Evolutionary conservation across 768 basidiomycete species (phyloP), one percentile per base, ranked within the genome.

Genomic region (Collybia sordida): DNA sequence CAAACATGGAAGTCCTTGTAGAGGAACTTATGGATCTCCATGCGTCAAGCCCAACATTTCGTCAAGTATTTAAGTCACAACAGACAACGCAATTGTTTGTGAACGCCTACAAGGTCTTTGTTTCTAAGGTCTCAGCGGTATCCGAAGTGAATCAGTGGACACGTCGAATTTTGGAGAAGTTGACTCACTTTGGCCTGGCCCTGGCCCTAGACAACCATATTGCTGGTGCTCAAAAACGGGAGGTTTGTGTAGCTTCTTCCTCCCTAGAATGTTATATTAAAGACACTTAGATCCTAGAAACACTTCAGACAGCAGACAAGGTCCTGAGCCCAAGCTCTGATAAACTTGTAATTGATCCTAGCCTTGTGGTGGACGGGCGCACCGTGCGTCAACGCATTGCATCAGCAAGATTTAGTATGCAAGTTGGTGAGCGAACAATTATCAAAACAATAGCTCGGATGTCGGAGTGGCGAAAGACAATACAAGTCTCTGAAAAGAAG

Each of bases 11-110:
- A 61, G 70, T 70, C 4, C 71, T 93, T 14, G 64, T 89, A 0
- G 86, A 86, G 61, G 82, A 86, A 45, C 64, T 93, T 42, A 82
- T 91, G 54, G 75, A 79, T 25, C 69, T 90, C 25, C 88, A 93
- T 54, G 73, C 80, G 1, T 77, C 82, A 0, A 82, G 78, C 53
- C 60, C 77, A 0, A 79, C 81, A 0, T 92, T 93, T 66, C 81
- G 88, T 11, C 78, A 85, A 48, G 63, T 86, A 1, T 92, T 93
- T 68, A 82, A 76, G 56, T 89, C 86, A 0, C 85, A 87, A 47
- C 83, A 80, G 47, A 80, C 79, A 8, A 86, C 85, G 0, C 81
- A 84, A 47, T 53, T 82, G 7, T 88, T 90, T 53, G 72, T 90
- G 6, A 79, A 84, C 21, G 80, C 81, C 18, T 85, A 83, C 62